Base-by-base conservation (phyloP, 495 filamentous ascomycete species). In the Pyronema domesticum region DNA sequence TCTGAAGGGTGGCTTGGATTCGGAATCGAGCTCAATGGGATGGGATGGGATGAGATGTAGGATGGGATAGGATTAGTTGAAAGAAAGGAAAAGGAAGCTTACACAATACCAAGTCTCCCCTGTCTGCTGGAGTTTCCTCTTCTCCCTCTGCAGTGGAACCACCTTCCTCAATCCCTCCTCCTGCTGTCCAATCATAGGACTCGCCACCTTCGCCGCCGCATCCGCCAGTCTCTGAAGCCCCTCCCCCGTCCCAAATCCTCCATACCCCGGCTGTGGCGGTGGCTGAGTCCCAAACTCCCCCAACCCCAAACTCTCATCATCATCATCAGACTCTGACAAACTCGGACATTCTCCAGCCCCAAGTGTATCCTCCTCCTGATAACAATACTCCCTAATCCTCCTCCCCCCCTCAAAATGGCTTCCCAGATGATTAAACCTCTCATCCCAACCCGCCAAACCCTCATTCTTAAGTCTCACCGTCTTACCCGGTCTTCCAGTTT, bases 401-500 rank as follows among this genome's bases (percentile, higher is more conserved):
- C 37, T 10, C 2, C 52, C 71, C 40, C 77, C 72, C 49, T 75
- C 72, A 55, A 84, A 89, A 63, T 94, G 89, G 51, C 79, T 71
- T 57, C 87, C 88, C 46, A 95, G 89, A 67, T 96, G 89, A 63
- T 91, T 78, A 63, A 87, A 89, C 3, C 89, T 74, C 64, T 86
- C 82, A 52, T 83, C 79, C 75, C 77, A 80, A 30, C 39, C 42
- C 7, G 36, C 46, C 7, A 53, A 15, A 1, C 52, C 52, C 3
- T 15, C 67, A 14, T 71, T 72, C 37, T 73, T 66, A 11, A 88
- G 70, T 13, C 70, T 62, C 9, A 88, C 70, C 37, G 49, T 39
- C 40, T 53, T 7, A n/a, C 35, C 30, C 36, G 35, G 15, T 35
- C 35, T 3, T 18, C 60, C 1, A 37, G 37, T n/a, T 30, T 30